Percentiles rank a stretch among this genome's conserved stretches.
Conservation (phyloP, 768 basidiomycete genomes). For the Auriscalpium microsporum region DNA sequence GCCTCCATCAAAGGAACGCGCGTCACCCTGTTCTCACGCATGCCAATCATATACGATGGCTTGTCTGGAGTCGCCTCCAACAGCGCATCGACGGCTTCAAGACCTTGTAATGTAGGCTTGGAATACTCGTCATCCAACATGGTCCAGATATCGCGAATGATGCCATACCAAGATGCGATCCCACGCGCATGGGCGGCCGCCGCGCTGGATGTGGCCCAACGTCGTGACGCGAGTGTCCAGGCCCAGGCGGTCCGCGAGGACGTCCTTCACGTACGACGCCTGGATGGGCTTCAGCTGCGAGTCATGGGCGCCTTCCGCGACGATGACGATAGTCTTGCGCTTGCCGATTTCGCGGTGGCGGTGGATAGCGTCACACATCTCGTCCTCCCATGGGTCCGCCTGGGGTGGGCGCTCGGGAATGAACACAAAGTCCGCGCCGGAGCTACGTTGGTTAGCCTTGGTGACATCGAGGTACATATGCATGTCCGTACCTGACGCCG, state of each 20-base stretch:
- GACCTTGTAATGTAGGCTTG: conserved; percentile 92
- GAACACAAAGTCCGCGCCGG: conserved; percentile 95
- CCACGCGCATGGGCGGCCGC: conserved; percentile 86
- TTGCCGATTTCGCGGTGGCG: conserved; percentile 85
- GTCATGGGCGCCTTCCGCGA: conserved; percentile 95
- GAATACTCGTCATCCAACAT: conserved; percentile 2
- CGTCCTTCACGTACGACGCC: conserved; percentile 83
- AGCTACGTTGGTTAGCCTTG: conserved; percentile 30
- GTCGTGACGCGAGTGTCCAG: conserved; percentile 96
- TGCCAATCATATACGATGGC: conserved; percentile 96
- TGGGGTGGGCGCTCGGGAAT: conserved; percentile 90
- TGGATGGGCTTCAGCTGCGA: conserved; percentile 83
- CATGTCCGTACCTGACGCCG: conserved; percentile 58
- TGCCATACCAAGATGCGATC: conserved; percentile 82
- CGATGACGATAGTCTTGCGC: conserved; percentile 96
- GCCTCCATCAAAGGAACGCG: conserved; percentile 90
- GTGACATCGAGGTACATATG: background rate
- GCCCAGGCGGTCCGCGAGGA: conserved; percentile 77
- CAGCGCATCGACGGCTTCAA: conserved; percentile 86
- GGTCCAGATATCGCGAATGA: background rate
- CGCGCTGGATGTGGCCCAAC: conserved; percentile 93
- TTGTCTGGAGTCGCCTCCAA: conserved; percentile 80
- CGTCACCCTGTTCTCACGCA: conserved; percentile 91
- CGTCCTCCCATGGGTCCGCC: conserved; percentile 76
- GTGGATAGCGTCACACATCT: conserved; percentile 81